Evolutionary conservation across 768 basidiomycete genomes (phyloP).

Genomic region (Trametes elegans): DNA sequence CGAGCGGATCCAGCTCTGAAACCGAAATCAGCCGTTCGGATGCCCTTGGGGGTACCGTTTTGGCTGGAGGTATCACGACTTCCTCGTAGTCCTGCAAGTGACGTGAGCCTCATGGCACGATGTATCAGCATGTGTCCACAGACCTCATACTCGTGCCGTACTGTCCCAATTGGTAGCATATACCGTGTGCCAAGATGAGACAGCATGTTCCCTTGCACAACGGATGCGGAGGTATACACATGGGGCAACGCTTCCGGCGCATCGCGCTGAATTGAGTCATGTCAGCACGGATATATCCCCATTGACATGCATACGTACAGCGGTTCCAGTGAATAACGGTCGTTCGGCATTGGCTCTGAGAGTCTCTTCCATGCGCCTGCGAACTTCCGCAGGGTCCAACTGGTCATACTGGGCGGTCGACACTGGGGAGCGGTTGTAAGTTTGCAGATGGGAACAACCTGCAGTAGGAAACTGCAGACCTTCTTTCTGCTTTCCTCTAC

Average conservation of each 20-base stretch:
- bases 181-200: slow-evolving; percentile 77
- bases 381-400: slow-evolving; percentile 49
- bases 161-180: slow-evolving; percentile 81
- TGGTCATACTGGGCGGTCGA: slow-evolving; percentile 15
- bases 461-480: not conserved
- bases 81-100: slow-evolving; percentile 78
- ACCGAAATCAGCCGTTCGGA: slow-evolving; percentile 73
- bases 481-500: slow-evolving; percentile 15
- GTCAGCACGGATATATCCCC: too few relatives aligned
- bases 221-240: slow-evolving; percentile 74
- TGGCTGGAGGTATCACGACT: slow-evolving; percentile 84
- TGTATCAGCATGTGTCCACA: slow-evolving; percentile 7
- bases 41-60: slow-evolving; percentile 65
- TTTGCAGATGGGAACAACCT: too few relatives aligned
- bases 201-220: slow-evolving; percentile 58
- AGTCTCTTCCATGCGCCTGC: slow-evolving; percentile 58
- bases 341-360: slow-evolving; percentile 61
- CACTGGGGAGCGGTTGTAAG: not conserved
- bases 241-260: slow-evolving; percentile 73
- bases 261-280: slow-evolving; percentile 38
- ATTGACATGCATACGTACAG: slow-evolving; percentile 51
- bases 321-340: slow-evolving; percentile 58
- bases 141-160: slow-evolving; percentile 66
- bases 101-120: not conserved
- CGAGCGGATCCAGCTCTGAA: slow-evolving; percentile 70